Conservation (phyloP, 2,329 filamentous ascomycete species). For the Dothistroma septosporum region DNA sequence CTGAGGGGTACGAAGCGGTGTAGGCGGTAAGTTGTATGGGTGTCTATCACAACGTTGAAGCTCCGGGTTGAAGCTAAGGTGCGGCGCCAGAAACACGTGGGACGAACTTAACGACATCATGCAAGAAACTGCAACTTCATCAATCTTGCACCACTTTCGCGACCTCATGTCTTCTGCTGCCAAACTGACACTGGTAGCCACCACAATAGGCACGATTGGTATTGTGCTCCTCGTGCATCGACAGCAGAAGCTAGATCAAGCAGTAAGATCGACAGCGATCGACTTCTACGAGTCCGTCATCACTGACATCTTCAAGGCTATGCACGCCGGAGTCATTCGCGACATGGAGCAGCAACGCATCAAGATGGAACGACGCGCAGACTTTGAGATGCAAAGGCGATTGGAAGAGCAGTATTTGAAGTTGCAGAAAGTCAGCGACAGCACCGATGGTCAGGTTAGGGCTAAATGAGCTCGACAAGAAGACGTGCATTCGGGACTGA, state of each 20-base stretch:
- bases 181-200: slow-evolving; percentile 76
- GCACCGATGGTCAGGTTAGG: slow-evolving; percentile 27
- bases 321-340: slow-evolving; percentile 91
- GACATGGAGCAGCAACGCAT: slow-evolving; percentile 91
- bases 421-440: slow-evolving; percentile 70
- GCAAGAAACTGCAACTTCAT: background rate
- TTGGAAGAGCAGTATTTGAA: slow-evolving; percentile 89
- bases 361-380: slow-evolving; percentile 84
- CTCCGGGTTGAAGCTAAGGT: background rate
- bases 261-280: slow-evolving; percentile 52
- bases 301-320: slow-evolving; percentile 57
- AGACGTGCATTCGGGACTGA: background rate
- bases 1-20: background rate
- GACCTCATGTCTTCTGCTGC: slow-evolving; percentile 78
- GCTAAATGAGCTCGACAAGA: slow-evolving; percentile 13
- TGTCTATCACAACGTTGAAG: background rate
- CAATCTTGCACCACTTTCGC: slow-evolving; percentile 3
- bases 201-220: slow-evolving; percentile 67
- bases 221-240: slow-evolving; percentile 87
- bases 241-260: slow-evolving; percentile 77
- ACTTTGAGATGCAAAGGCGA: slow-evolving; percentile 86
- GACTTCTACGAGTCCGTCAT: background rate
- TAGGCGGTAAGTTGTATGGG: background rate
- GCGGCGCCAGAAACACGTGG: slow-evolving; percentile 2
- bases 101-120: slow-evolving; percentile 1